These are phyloP conservation scores for Phalaenopsis aphrodite DNA, from an alignment of 106 monocot genomes.

Conservation along the genomic window DNA sequence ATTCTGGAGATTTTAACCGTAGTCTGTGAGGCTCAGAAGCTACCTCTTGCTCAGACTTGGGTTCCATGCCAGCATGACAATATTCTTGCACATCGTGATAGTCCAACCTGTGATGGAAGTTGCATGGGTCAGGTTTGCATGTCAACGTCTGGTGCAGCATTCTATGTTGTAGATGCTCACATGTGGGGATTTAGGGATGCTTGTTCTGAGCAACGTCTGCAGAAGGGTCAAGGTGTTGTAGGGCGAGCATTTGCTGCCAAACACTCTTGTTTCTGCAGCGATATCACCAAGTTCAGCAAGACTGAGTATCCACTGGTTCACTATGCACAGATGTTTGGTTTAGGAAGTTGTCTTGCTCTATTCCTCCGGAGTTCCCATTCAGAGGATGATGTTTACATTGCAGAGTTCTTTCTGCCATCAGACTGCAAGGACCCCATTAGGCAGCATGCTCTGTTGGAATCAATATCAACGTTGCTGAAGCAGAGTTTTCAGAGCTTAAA, in stretches of 20 bases:
- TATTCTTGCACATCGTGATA: constrained; percentile 54
- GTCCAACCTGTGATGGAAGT: constrained; percentile 55
- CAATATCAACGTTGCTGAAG: constrained; percentile 38
- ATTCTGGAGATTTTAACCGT: constrained; percentile 58
- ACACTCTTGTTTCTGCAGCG: constrained; percentile 45
- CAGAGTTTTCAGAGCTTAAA: constrained; percentile 42
- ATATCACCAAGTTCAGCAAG: constrained; percentile 66
- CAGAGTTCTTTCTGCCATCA: constrained; percentile 82
- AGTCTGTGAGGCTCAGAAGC: constrained; percentile 58
- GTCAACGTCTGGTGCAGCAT: constrained; percentile 75
- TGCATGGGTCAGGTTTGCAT: constrained; percentile 69
- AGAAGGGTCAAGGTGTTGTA: constrained; percentile 78
- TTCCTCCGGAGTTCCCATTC: constrained; percentile 53
- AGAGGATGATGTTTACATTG: constrained; percentile 55
- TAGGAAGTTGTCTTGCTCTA: constrained; percentile 55
- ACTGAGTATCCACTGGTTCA: constrained; percentile 85
- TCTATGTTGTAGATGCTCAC: constrained; percentile 57
- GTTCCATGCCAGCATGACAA: constrained; percentile 56
- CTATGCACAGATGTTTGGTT: constrained; percentile 73
- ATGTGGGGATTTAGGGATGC: constrained; percentile 88
- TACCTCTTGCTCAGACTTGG: constrained; percentile 92
- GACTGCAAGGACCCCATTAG: constrained; percentile 28
- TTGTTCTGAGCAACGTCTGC: constrained; percentile 76
- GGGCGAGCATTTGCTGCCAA: constrained; percentile 50
- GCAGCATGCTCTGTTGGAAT: constrained; percentile 40